phyloP scores from a whole-genome alignment of 169 alveolate species.

The Babesia ovis region DNA sequence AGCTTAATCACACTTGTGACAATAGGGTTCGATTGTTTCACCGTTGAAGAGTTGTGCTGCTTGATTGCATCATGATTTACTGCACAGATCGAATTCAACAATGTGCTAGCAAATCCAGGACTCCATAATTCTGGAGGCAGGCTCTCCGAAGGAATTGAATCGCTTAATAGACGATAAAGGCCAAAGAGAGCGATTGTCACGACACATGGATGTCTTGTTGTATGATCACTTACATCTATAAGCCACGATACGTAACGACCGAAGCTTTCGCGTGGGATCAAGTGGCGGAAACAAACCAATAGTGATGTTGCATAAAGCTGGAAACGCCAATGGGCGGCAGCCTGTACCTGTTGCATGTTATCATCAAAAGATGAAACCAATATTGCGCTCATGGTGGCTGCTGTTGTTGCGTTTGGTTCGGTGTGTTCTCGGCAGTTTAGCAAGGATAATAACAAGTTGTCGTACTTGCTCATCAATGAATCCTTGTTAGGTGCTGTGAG shows the following conservation, averaged over 20 bases:
- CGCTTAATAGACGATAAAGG: neutral
- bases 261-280: constrained; percentile 3
- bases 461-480: constrained; percentile 56
- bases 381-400: neutral
- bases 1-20: constrained; percentile 34
- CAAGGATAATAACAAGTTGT: constrained; percentile 17
- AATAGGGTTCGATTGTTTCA: constrained; percentile 29
- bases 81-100: constrained; percentile 21
- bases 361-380: constrained; percentile 7
- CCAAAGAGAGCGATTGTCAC: constrained; percentile 30
- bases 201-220: constrained; percentile 9
- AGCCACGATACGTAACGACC: constrained; percentile 27
- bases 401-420: neutral
- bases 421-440: constrained; percentile 27
- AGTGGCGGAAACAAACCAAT: constrained; percentile 29
- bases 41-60: constrained; percentile 26
- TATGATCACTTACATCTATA: constrained; percentile 29
- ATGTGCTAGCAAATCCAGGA: neutral
- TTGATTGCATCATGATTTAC: constrained; percentile 41
- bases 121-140: constrained; percentile 15
- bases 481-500: constrained; percentile 46
- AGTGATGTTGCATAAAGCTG: constrained; percentile 44
- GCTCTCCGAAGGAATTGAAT: neutral
- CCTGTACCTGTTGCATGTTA: neutral
- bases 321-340: constrained; percentile 48